Percentiles rank a stretch among this genome's conserved stretches.
Conservation (phyloP, 2,329 filamentous ascomycete genomes). For the Coniosporium tulheliwenetii region DNA sequence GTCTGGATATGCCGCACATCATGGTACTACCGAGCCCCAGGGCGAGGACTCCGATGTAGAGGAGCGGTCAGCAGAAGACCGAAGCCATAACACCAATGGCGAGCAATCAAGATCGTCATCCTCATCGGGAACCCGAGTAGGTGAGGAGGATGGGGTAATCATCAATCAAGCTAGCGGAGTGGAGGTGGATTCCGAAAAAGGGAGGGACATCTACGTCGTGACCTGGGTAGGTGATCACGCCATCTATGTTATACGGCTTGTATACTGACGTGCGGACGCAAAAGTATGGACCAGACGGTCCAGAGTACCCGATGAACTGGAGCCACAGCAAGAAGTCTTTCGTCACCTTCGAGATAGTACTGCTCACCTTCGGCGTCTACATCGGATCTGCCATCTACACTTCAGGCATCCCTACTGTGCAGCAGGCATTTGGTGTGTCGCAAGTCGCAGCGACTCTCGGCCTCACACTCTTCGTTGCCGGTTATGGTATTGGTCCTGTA, state of each 20-base stretch:
- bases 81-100: too few relatives aligned
- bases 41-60: slow-evolving; percentile 14
- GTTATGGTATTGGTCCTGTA: slow-evolving; percentile 29
- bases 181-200: slow-evolving; percentile 35
- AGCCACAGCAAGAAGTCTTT: slow-evolving; percentile 21
- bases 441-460: slow-evolving; percentile 31
- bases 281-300: slow-evolving; percentile 5
- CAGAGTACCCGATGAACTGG: slow-evolving; percentile 26
- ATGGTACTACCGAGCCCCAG: slow-evolving; percentile 23
- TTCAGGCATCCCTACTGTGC: slow-evolving; percentile 24
- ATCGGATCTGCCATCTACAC: slow-evolving; percentile 36
- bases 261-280: too few relatives aligned
- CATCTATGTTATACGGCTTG: too few relatives aligned
- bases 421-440: slow-evolving; percentile 27
- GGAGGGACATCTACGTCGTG: slow-evolving; percentile 32
- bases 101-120: neutral
- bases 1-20: slow-evolving; percentile 30
- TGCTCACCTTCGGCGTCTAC: slow-evolving; percentile 36
- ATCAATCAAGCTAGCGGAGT: slow-evolving; percentile 25
- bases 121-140: neutral
- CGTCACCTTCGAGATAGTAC: slow-evolving; percentile 29
- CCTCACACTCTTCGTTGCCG: slow-evolving; percentile 33
- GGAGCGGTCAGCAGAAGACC: slow-evolving; percentile 1
- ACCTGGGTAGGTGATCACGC: slow-evolving; percentile 39
- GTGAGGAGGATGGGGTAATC: slow-evolving; percentile 9